Base-by-base conservation (phyloP, 2,329 filamentous ascomycete genomes). In the Cordyceps javanica region DNA sequence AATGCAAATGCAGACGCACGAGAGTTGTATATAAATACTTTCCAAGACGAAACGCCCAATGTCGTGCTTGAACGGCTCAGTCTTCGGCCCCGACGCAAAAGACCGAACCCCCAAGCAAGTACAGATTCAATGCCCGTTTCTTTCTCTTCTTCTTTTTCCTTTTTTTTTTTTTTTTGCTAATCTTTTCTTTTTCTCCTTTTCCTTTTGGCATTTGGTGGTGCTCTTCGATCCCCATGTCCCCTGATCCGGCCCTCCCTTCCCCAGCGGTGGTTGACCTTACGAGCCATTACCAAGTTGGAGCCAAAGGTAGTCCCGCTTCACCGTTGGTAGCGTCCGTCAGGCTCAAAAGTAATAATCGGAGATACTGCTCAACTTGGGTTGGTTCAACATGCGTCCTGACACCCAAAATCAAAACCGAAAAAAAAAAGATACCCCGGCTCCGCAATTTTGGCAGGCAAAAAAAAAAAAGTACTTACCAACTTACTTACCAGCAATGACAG, bases 91-190 rank as follows among this genome's bases (percentile, higher is more conserved):
- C 50, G 38, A 10, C 30, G n/a, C 26, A 10, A 16, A 41, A 30
- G 34, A 13, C 51, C 51, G 51, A 45, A 54, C 39, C 39, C 51
- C 39, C n/a, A n/a, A n/a, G n/a, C n/a, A 54, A 54, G 51, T 44
- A 42, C 16, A 42, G n/a, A n/a, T n/a, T n/a, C n/a, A n/a, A n/a
- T 38, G 36, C 32, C 32, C 11, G 11, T 14, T 26, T 30, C 42
- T 19, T n/a, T 23, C 16, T n/a, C n/a, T n/a, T n/a, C n/a, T n/a
- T n/a, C n/a, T n/a, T n/a, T n/a, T n/a, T n/a, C n/a, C n/a, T n/a
- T n/a, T n/a, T n/a, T n/a, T 49, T 21, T 39, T 30, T 3, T 30
- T 16, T 21, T 13, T 1, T 21, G 2, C 13, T 9, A 11, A n/a
- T 53, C n/a, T 42, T 8, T 13, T 25, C 28, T 8, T 39, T 38